Conservation (phyloP, 192 early-diverging fungal species). For the Endogone sp. region DNA sequence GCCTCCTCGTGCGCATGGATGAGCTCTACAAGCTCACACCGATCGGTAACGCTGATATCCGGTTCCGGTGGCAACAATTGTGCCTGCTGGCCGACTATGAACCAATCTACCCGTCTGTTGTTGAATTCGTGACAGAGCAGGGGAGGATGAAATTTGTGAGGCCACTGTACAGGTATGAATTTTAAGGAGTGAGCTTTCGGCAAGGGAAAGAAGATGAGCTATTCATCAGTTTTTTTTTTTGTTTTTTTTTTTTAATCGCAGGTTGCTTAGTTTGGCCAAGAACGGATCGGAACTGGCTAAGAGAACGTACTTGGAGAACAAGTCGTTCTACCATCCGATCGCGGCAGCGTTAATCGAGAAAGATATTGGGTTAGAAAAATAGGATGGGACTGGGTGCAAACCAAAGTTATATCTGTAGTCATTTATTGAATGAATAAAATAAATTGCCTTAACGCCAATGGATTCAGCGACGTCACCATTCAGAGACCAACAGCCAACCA, state of each 20-base stretch:
- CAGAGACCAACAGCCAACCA: neutral
- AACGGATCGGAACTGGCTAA: constrained; percentile 74
- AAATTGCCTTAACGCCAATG: no score
- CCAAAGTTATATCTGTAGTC: no score
- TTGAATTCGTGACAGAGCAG: constrained; percentile 77
- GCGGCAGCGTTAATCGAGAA: constrained; percentile 84
- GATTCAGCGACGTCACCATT: neutral
- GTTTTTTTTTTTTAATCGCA: constrained; percentile 1
- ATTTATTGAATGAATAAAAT: no score
- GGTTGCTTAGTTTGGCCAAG: constrained; percentile 55
- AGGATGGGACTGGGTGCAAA: no score
- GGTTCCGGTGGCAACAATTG: constrained; percentile 84
- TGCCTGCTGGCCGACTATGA: constrained; percentile 75
- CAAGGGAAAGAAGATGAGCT: constrained; percentile 6
- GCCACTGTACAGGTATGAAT: constrained; percentile 67
- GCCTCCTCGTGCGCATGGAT: constrained; percentile 65
- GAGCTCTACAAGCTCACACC: constrained; percentile 63
- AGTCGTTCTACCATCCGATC: constrained; percentile 92
- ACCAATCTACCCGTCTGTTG: constrained; percentile 69
- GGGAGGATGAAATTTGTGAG: constrained; percentile 94
- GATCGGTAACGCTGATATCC: constrained; percentile 80
- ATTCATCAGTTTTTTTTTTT: no score
- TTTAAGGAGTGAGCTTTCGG: neutral
- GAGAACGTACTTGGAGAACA: constrained; percentile 73
- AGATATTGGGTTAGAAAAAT: constrained; percentile 58